A percentile compares a stretch with the other conserved stretches of the same genome.
phyloP scores from a whole-genome alignment of 2,329 filamentous ascomycete species.

The Microdochium bolleyi region DNA sequence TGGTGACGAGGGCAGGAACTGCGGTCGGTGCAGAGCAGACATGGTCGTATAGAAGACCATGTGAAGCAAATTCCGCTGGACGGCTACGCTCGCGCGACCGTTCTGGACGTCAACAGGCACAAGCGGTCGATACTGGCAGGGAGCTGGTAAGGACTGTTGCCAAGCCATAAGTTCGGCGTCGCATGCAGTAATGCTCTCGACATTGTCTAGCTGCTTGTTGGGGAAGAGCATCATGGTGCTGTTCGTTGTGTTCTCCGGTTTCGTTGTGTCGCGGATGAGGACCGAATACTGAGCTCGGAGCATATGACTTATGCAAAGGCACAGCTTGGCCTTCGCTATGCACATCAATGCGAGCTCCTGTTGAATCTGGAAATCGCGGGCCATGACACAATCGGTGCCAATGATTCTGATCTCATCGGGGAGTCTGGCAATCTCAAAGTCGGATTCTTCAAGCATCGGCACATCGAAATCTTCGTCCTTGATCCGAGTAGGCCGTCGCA shows the following conservation, averaged over 20 bases:
- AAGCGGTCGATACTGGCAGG: conserved; percentile 59
- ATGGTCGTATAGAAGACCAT: conserved; percentile 92
- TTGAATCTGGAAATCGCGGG: conserved; percentile 67
- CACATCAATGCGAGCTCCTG: conserved; percentile 78
- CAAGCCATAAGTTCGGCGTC: conserved; percentile 74
- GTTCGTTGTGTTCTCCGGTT: conserved; percentile 66
- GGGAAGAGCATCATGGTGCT: conserved; percentile 85
- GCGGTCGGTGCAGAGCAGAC: conserved; percentile 83
- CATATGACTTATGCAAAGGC: conserved; percentile 82
- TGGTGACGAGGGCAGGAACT: conserved; percentile 72
- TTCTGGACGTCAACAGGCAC: conserved; percentile 48
- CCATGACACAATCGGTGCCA: conserved; percentile 59
- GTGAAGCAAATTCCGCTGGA: conserved; percentile 81
- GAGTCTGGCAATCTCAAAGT: conserved; percentile 72
- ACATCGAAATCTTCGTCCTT: conserved; percentile 93
- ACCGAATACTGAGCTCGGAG: conserved; percentile 89
- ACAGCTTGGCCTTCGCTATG: conserved; percentile 84
- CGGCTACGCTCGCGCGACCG: conserved; percentile 49
- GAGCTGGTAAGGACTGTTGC: conserved; percentile 62
- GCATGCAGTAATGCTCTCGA: conserved; percentile 69
- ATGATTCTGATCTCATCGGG: conserved; percentile 62
- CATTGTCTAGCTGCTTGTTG: conserved; percentile 78
- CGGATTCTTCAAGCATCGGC: conserved; percentile 74
- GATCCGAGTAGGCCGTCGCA: conserved; percentile 86
- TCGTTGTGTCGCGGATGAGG: conserved; percentile 73